Percentiles rank a stretch among this genome's conserved stretches.
Evolutionary conservation across 306 rosid species (phyloP).

Genomic region (Cicer pinnatifidum): DNA sequence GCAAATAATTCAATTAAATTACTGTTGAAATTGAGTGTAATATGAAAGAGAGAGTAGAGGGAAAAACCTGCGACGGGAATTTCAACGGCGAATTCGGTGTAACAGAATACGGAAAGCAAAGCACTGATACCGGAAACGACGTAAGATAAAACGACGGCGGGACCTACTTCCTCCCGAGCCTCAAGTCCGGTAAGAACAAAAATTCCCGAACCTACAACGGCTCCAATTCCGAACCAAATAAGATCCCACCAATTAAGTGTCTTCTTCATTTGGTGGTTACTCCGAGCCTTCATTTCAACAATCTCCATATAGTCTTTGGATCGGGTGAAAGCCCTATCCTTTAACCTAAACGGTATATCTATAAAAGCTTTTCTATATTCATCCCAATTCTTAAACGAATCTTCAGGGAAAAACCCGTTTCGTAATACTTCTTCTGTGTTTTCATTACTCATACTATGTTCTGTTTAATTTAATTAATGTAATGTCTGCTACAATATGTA

Average conservation of each 20-base stretch:
- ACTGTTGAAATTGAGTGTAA: background rate
- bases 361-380: slow-evolving; percentile 57
- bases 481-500: background rate
- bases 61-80: slow-evolving; percentile 77
- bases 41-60: background rate
- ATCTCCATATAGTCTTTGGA: slow-evolving; percentile 63
- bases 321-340: slow-evolving; percentile 56
- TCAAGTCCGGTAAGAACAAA: slow-evolving; percentile 81
- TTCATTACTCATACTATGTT: background rate
- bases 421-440: slow-evolving; percentile 40
- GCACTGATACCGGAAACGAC: slow-evolving; percentile 76
- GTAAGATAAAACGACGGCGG: slow-evolving; percentile 74
- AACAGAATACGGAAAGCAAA: slow-evolving; percentile 82
- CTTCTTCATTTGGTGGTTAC: slow-evolving; percentile 75
- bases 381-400: slow-evolving; percentile 66
- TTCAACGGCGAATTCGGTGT: slow-evolving; percentile 88
- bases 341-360: slow-evolving; percentile 58
- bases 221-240: slow-evolving; percentile 78
- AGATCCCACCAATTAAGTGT: slow-evolving; percentile 84
- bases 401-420: slow-evolving; percentile 73
- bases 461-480: background rate
- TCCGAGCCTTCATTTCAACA: slow-evolving; percentile 62
- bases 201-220: slow-evolving; percentile 78
- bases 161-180: slow-evolving; percentile 54
- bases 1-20: background rate